Base-by-base conservation (phyloP, 495 filamentous ascomycete genomes). In the Friedmanniomyces endolithicus region DNA sequence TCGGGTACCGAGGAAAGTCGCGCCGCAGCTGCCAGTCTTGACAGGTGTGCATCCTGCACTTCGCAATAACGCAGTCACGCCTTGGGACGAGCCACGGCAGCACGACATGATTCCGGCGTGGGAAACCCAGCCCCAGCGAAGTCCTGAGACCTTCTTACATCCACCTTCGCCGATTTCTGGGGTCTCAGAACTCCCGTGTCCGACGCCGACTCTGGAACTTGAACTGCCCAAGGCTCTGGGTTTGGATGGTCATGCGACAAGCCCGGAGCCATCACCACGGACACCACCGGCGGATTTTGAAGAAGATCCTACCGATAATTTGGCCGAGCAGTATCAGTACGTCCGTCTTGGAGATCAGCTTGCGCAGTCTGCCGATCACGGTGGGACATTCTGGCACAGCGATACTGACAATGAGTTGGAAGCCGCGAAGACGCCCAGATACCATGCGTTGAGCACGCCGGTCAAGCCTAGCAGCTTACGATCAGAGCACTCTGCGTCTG, bases 111-210 rank as follows among this genome's bases (percentile, higher is more conserved):
- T 16, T 14, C 27, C 17, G 1, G 27, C 27, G 11, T 48, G 11
- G 23, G 48, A 45, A 20, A 11, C 41, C 14, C 12, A 12, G 14
- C 16, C 17, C 7, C 17, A 50, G 20, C 11, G 29, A 12, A 48
- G 29, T 19, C 40, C 49, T 1, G n/a, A 54, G 37, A 59, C 57
- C 6, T 59, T 59, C 45, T 29, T 59, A 20, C 50, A 43, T 23
- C 57, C 57, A 19, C 57, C 57, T 9, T 55, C 57, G 4, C 57
- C 57, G 25, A 24, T 25, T 6, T 24, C 23, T 3, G 17, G 11
- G 1, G 12, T 29, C 1, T 22, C 20, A 29, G 54, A 56, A 11
- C 11, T 25, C n/a, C 29, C 37, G 2, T 27, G 19, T 27, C n/a
- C 6, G 20, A 12, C 44, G 22, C 35, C 45, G 6, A 40, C 47